Evolutionary conservation across 768 basidiomycete species (phyloP).

Genomic region (Auriscalpium vulgare): DNA sequence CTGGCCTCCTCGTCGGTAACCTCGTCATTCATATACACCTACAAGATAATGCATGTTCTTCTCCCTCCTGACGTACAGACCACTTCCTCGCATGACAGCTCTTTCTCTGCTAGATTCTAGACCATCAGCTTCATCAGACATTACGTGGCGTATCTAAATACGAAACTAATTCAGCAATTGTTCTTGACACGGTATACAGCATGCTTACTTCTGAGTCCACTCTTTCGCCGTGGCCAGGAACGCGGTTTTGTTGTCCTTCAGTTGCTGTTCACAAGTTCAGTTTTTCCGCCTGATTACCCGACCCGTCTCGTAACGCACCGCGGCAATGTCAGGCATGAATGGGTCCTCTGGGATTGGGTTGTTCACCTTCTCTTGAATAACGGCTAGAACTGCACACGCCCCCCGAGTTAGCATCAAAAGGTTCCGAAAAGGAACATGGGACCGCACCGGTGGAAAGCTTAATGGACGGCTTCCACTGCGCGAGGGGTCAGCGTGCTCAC

Average conservation of each 20-base stretch:
- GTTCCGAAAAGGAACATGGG: too few relatives aligned
- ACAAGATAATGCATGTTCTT: too few relatives aligned
- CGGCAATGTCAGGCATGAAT: constrained; percentile 82
- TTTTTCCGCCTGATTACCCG: background rate
- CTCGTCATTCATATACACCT: too few relatives aligned
- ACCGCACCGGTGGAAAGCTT: constrained; percentile 58
- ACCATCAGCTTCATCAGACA: too few relatives aligned
- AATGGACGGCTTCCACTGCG: constrained; percentile 83
- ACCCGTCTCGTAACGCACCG: constrained; percentile 36
- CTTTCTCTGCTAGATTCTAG: too few relatives aligned
- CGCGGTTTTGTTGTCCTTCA: constrained; percentile 71
- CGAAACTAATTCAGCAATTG: too few relatives aligned
- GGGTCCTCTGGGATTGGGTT: constrained; percentile 86
- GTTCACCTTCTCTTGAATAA: constrained; percentile 79
- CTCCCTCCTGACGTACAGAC: too few relatives aligned
- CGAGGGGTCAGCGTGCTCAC: background rate
- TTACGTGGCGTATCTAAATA: too few relatives aligned
- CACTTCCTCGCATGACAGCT: too few relatives aligned
- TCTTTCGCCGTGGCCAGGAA: constrained; percentile 76
- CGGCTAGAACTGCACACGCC: constrained; percentile 48
- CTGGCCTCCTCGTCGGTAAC: too few relatives aligned
- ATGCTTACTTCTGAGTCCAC: constrained; percentile 70
- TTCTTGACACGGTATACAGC: too few relatives aligned
- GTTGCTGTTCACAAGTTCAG: constrained; percentile 32
- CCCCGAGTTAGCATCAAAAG: background rate